A percentile compares a stretch with the other conserved stretches of the same genome.
Conservation (phyloP, 2,329 filamentous ascomycete genomes). For the Lecanosticta acicola region DNA sequence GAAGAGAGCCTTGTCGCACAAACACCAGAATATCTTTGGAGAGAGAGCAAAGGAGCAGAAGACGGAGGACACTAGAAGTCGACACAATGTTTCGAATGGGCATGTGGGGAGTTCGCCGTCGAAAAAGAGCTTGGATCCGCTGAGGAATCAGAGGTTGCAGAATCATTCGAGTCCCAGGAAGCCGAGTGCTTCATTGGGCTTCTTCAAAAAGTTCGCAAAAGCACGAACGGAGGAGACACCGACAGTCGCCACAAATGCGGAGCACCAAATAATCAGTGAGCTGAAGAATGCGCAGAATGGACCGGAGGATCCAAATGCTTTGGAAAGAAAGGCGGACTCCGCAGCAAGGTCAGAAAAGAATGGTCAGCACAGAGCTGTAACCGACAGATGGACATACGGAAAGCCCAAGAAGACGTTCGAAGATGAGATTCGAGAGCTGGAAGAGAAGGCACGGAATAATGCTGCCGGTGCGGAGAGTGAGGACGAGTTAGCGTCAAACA, state of each 20-base stretch:
- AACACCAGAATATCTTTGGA: background rate
- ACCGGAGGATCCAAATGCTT: background rate
- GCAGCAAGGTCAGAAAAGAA: background rate
- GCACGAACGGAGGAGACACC: background rate
- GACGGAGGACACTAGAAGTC: background rate
- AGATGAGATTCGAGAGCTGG: constrained; percentile 30
- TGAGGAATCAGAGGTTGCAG: constrained; percentile 13
- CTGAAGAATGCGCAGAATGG: background rate
- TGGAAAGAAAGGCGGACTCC: background rate
- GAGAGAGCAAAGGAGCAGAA: background rate
- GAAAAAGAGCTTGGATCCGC: constrained; percentile 18
- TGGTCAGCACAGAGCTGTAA: background rate
- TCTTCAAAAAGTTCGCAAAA: constrained; percentile 28
- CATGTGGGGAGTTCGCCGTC: background rate
- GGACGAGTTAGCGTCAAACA: constrained; percentile 13
- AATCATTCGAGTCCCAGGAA: constrained; percentile 5
- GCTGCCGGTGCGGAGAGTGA: constrained; percentile 19
- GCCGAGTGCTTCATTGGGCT: constrained; percentile 13
- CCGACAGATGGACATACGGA: background rate
- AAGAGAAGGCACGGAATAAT: constrained; percentile 21
- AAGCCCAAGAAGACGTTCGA: constrained; percentile 30
- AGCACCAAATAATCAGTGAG: no score
- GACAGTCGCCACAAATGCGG: no score
- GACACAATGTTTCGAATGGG: background rate
- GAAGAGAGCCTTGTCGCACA: background rate